Base-by-base conservation (phyloP, 305 asterid genomes). In the Caryopteris hybrid region DNA sequence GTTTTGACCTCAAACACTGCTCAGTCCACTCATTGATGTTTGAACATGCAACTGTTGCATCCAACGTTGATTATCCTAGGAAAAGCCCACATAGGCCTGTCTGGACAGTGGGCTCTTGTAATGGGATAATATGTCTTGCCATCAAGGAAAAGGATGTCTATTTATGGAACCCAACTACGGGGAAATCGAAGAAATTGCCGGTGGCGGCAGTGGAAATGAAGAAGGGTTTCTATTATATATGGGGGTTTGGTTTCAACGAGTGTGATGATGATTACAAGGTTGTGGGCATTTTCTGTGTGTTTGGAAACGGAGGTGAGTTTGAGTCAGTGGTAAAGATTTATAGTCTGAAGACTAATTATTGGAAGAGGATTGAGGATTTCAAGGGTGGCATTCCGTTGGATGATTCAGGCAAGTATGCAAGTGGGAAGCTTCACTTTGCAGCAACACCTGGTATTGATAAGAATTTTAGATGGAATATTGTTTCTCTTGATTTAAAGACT, bases 401-500 rank as follows among this genome's bases (percentile, higher is more conserved):
- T 66, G 80, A 70, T 64, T 74, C 76, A 0, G 86, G 83, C 10
- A 84, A 72, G 52, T 83, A 78, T 72, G 82, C 76, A 3, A 65
- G 57, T 73, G 87, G 89, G 52, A 84, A 81, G 69, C 79, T 88
- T 33, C 92, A 84, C 58, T 86, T 87, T 77, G 41, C 78, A 18
- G 61, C 78, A 5, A 56, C 65, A 59, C 31, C 4, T 0, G 69
- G 39, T 20, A n/a, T 55, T n/a, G 72, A 56, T 38, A 14, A 20
- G 17, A 22, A 31, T 14, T 61, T 14, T 11, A 65, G 29, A 7
- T 74, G 83, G 86, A 68, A 71, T 27, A 78, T 85, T 63, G 79
- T 81, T 13, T 82, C 84, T 3, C 46, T 86, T 38, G 91, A 83
- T 75, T 47, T 88, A 48, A 63, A 58, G 18, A 74, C 61, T 10